These are phyloP conservation scores for Boletus vinaceobasis DNA, from an alignment of 768 basidiomycete genomes.

Conservation along the genomic window DNA sequence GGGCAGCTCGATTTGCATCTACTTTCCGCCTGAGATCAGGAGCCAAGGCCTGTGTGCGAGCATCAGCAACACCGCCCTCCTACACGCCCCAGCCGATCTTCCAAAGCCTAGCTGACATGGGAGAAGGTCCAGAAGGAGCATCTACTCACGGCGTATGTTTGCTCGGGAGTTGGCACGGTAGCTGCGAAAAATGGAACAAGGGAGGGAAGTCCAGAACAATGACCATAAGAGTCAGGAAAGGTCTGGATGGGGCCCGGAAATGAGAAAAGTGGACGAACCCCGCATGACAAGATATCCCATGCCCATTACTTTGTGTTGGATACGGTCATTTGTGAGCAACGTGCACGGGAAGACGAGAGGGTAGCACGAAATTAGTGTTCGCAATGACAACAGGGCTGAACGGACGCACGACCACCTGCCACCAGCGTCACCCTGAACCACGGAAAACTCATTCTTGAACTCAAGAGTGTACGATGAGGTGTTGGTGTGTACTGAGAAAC, in stretches of 20 bases:
- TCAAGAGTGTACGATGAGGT: neutral
- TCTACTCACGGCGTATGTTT: slow-evolving; percentile 33
- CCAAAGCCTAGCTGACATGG: neutral
- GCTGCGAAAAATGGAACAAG: slow-evolving; percentile 18
- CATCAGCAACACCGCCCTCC: neutral
- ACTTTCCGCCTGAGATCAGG: slow-evolving; percentile 64
- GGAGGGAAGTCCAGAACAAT: neutral
- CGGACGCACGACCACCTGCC: slow-evolving; percentile 46
- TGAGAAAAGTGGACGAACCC: slow-evolving; percentile 37
- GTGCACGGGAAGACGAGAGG: neutral
- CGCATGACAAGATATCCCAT: slow-evolving; percentile 60
- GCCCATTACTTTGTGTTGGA: slow-evolving; percentile 43
- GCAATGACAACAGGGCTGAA: neutral
- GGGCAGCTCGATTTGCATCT: slow-evolving; percentile 52
- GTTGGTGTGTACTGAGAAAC: neutral
- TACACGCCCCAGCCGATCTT: neutral
- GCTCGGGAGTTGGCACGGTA: slow-evolving; percentile 35
- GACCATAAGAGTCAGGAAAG: slow-evolving; percentile 5
- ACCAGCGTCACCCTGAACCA: slow-evolving; percentile 52
- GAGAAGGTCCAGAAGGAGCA: neutral
- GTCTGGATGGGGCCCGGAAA: neutral
- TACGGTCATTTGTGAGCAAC: neutral
- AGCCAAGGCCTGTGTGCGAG: slow-evolving; percentile 48
- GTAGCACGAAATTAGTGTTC: slow-evolving; percentile 5
- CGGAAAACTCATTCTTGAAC: slow-evolving; percentile 46